Percentiles rank a stretch among this genome's conserved stretches.
phyloP scores from a whole-genome alignment of 805 yeast genomes.

The Kazachstania kunashirensis region DNA sequence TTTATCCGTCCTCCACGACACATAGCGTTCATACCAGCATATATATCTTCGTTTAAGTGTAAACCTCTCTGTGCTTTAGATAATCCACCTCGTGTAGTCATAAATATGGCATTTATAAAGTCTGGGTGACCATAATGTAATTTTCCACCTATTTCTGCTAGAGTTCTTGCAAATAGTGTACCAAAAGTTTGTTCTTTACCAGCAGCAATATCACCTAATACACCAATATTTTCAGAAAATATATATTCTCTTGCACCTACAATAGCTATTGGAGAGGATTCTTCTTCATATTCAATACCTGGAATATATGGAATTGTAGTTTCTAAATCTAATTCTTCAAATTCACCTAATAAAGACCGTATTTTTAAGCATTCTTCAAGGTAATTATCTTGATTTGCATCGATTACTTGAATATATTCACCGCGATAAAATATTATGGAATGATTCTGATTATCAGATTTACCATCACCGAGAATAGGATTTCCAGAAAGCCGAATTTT shows the following conservation, averaged over 20 bases:
- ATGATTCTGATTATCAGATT: conserved; percentile 90
- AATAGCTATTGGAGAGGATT: conserved; percentile 85
- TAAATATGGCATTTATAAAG: conserved; percentile 78
- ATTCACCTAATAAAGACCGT: conserved; percentile 78
- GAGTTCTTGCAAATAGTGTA: conserved; percentile 83
- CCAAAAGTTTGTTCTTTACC: conserved; percentile 97
- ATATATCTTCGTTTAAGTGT: conserved; percentile 89
- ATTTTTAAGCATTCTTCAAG: conserved; percentile 89
- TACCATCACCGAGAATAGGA: conserved; percentile 94
- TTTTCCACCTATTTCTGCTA: conserved; percentile 91
- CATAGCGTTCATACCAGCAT: conserved; percentile 88
- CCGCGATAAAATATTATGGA: conserved; percentile 83
- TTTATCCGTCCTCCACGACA: conserved; percentile 88
- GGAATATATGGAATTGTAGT: conserved; percentile 50
- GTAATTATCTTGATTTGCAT: conserved; percentile 94
- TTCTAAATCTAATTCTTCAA: conserved; percentile 63
- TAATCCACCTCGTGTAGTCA: conserved; percentile 93
- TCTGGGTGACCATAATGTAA: conserved; percentile 96
- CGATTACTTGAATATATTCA: conserved; percentile 88
- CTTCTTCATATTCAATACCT: conserved; percentile 37
- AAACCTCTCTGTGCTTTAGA: conserved; percentile 92
- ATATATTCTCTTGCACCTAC: conserved; percentile 93
- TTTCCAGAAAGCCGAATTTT: conserved; percentile 79
- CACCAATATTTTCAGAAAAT: conserved; percentile 86
- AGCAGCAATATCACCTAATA: conserved; percentile 92